Evolutionary conservation across 345 rosid genomes (phyloP).

Genomic region (Hevea brasiliensis): DNA sequence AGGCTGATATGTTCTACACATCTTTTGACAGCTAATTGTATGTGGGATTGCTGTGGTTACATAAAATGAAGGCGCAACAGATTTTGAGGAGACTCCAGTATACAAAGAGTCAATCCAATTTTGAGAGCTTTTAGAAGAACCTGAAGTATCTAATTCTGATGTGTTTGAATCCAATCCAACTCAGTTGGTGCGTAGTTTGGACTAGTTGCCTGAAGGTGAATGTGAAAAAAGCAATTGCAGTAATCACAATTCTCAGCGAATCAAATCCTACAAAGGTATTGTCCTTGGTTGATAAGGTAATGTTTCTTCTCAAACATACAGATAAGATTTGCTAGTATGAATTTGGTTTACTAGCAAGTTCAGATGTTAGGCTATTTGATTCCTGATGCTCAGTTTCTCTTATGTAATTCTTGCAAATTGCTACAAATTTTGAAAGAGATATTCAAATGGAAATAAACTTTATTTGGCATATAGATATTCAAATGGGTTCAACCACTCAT

Average conservation of each 20-base stretch:
- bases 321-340: slow-evolving; percentile 2
- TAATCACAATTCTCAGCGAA: slow-evolving; percentile 5
- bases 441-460: neutral
- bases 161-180: slow-evolving; percentile 97
- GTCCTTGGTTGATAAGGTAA: slow-evolving; percentile 23
- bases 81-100: slow-evolving; percentile 84
- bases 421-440: neutral
- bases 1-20: neutral
- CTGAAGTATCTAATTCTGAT: slow-evolving; percentile 65
- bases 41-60: slow-evolving; percentile 83
- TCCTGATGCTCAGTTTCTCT: neutral
- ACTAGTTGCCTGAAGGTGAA: slow-evolving; percentile 36
- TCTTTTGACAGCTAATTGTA: slow-evolving; percentile 57
- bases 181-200: slow-evolving; percentile 91
- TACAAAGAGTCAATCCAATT: slow-evolving; percentile 76
- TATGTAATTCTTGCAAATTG: neutral
- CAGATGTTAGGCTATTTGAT: neutral
- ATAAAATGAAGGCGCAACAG: slow-evolving; percentile 88
- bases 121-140: slow-evolving; percentile 71
- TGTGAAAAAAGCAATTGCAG: slow-evolving; percentile 15
- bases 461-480: neutral
- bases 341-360: slow-evolving; percentile 9
- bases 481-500: too few relatives aligned
- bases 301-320: slow-evolving; percentile 21
- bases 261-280: slow-evolving; percentile 4